phyloP scores from a whole-genome alignment of 164 flowering plant genomes.

The Vitis labrusca region DNA sequence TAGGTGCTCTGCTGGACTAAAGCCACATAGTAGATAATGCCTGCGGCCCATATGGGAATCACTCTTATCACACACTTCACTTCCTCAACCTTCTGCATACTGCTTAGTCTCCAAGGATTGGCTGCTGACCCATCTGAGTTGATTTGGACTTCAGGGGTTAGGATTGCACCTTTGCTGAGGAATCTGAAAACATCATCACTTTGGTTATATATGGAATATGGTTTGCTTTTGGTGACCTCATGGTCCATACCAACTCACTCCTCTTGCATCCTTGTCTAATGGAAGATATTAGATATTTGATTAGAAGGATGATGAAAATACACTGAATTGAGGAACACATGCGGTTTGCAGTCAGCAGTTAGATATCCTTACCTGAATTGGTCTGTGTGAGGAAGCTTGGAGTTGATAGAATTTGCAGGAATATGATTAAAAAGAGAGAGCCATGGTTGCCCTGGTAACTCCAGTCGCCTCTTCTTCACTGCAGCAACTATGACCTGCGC shows the following conservation, averaged over 20 bases:
- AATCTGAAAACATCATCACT: slow-evolving; percentile 9
- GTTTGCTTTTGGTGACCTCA: background rate
- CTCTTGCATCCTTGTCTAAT: background rate
- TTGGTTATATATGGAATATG: background rate
- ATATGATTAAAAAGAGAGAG: slow-evolving; percentile 13
- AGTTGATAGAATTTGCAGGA: slow-evolving; percentile 19
- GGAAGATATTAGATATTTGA: background rate
- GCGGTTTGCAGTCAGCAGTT: too few relatives aligned
- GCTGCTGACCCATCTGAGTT: slow-evolving; percentile 25
- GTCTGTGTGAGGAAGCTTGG: slow-evolving; percentile 15
- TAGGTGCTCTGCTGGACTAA: slow-evolving; percentile 39
- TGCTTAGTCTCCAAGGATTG: slow-evolving; percentile 35
- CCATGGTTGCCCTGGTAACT: slow-evolving; percentile 11
- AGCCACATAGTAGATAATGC: slow-evolving; percentile 35
- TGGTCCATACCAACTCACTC: background rate
- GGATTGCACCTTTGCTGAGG: slow-evolving; percentile 26
- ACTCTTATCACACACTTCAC: slow-evolving; percentile 29
- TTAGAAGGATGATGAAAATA: background rate
- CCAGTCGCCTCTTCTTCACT: slow-evolving; percentile 27
- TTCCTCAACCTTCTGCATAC: slow-evolving; percentile 35
- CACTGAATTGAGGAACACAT: background rate
- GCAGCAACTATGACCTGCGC: slow-evolving; percentile 35
- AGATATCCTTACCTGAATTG: slow-evolving; percentile 14
- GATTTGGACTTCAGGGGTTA: slow-evolving; percentile 18
- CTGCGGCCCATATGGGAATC: slow-evolving; percentile 29